These are phyloP conservation scores for Cytospora schulzeri DNA, from an alignment of 2,329 filamentous ascomycete species.

Conservation along the genomic window DNA sequence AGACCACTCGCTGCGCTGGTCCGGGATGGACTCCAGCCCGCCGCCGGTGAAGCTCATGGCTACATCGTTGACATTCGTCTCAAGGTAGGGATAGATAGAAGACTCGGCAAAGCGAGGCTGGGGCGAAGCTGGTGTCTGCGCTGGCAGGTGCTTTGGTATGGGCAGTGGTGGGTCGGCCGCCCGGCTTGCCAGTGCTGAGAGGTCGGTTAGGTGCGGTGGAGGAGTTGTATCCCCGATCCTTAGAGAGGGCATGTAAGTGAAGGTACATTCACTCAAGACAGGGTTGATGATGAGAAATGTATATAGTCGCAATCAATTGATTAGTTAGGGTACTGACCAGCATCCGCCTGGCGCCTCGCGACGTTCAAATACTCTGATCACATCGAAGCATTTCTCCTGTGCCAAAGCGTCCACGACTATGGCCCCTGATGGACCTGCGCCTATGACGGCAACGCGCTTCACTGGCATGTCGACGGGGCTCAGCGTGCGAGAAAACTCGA, in stretches of 20 bases:
- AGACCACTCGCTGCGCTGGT: constrained; percentile 42
- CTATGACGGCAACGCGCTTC: constrained; percentile 55
- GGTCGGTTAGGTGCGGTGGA: constrained; percentile 46
- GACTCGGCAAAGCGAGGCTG: constrained; percentile 58
- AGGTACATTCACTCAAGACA: too few species aligned
- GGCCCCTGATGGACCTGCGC: constrained; percentile 58
- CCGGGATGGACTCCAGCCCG: constrained; percentile 51
- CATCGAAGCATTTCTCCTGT: constrained; percentile 57
- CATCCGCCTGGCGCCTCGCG: constrained; percentile 57
- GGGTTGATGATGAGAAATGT: background rate
- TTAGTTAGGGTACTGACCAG: constrained; percentile 45
- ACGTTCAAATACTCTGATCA: constrained; percentile 60
- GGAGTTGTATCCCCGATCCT: constrained; percentile 46
- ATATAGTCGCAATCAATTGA: too few species aligned
- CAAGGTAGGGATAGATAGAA: constrained; percentile 49
- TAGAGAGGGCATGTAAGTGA: background rate
- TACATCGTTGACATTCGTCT: constrained; percentile 63
- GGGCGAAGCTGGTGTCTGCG: constrained; percentile 43
- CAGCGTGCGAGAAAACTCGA: background rate
- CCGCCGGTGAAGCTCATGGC: constrained; percentile 59
- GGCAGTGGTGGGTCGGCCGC: constrained; percentile 52
- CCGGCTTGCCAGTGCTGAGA: constrained; percentile 49
- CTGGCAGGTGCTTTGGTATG: constrained; percentile 51
- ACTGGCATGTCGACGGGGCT: constrained; percentile 9
- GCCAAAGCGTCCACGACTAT: constrained; percentile 59